These are phyloP conservation scores for Gaultheria prostrata DNA, from an alignment of 148 eudicot genomes.

Conservation along the genomic window DNA sequence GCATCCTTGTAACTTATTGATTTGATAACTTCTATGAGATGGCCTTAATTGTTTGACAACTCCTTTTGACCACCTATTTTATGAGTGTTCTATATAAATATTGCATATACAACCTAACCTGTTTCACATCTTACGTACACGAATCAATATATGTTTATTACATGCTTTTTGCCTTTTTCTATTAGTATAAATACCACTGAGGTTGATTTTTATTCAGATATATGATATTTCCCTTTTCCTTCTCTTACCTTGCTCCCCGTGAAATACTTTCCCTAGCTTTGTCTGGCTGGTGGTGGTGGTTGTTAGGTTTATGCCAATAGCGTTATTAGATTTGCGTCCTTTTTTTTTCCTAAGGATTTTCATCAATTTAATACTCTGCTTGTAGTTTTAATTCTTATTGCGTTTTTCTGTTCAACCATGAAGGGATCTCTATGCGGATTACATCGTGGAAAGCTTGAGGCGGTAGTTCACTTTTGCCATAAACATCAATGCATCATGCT, in stretches of 20 bases:
- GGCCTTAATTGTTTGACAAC: neutral
- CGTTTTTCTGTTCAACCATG: neutral
- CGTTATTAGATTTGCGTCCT: neutral
- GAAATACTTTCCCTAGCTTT: neutral
- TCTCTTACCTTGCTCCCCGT: neutral
- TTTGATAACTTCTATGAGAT: neutral
- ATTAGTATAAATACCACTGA: neutral
- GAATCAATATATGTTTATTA: neutral
- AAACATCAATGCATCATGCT: neutral
- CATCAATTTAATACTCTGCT: neutral
- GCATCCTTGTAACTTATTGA: neutral
- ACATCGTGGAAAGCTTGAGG: slow-evolving; percentile 53
- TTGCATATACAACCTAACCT: neutral
- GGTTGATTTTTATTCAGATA: neutral
- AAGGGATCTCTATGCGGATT: slow-evolving; percentile 43
- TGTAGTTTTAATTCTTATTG: slow-evolving; percentile 6
- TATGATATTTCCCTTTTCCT: neutral
- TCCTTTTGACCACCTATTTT: neutral
- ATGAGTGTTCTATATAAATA: neutral
- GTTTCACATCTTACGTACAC: neutral
- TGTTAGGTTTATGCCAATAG: neutral
- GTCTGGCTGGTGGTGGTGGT: neutral
- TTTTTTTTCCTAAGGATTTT: neutral
- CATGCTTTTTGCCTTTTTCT: neutral
- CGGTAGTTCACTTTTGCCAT: slow-evolving; percentile 22